Evolutionary conservation across 345 rosid genomes (phyloP).

Genomic region (Corchorus capsularis): DNA sequence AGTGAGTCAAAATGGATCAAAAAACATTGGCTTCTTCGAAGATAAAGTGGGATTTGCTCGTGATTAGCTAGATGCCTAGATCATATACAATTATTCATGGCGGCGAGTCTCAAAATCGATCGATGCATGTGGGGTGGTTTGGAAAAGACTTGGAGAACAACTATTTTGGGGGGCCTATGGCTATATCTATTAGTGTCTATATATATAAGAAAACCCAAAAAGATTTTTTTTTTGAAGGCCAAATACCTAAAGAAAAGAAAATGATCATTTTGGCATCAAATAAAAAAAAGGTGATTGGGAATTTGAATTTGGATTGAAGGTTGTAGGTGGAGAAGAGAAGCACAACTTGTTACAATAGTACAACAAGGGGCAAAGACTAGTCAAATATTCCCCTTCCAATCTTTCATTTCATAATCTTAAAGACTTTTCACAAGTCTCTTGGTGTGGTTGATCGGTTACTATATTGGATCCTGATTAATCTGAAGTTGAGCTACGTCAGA

Average conservation of each 20-base stretch:
- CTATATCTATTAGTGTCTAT: background rate
- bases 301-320: background rate
- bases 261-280: conserved; percentile 8
- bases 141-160: too few relatives aligned
- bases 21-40: too few relatives aligned
- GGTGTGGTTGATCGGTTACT: too few relatives aligned
- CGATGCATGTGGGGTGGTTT: too few relatives aligned
- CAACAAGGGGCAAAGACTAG: background rate
- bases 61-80: too few relatives aligned
- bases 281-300: conserved; percentile 9
- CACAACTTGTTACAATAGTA: background rate
- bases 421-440: too few relatives aligned
- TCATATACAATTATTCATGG: too few relatives aligned
- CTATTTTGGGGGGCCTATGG: background rate
- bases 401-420: conserved; percentile 4
- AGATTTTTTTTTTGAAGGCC: background rate
- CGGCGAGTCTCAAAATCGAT: too few relatives aligned
- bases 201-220: background rate
- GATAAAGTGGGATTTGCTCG: too few relatives aligned
- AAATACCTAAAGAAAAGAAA: background rate
- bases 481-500: too few relatives aligned
- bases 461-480: too few relatives aligned
- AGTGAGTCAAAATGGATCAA: too few relatives aligned
- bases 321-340: background rate
- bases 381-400: conserved; percentile 13